Base-by-base conservation (phyloP, 306 rosid species). In the Prunus mira region DNA sequence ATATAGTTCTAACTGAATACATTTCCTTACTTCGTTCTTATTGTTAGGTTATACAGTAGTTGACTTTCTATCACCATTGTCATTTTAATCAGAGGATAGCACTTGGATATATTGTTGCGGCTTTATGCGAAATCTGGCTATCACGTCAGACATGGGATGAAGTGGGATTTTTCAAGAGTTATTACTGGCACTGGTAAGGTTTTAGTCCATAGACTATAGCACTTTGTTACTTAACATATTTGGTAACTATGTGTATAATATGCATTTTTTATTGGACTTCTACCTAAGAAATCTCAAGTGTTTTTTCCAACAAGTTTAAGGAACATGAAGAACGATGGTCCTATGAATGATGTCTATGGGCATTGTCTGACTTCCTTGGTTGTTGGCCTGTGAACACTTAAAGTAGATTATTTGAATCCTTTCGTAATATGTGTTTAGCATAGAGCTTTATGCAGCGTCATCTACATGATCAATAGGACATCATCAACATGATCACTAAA, bases 61-160 rank as follows among this genome's bases (percentile, higher is more conserved):
- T 65, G 5, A 72, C 72, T 75, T 71, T 81, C 28, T 51, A 34
- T 71, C 57, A 3, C 57, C 54, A 19, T 73, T 52, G 57, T 73
- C 77, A 65, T 67, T 14, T 65, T 75, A 22, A 70, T 85, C 89
- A 94, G 97, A 89, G 98, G 83, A 94, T 94, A 78, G 86, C 97
- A 71, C 76, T 90, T 72, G 98, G 97, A 76, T 94, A 91, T 73
- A 61, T 90, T 12, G 83, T 81, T 65, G 95, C 93, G 13, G 96
- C 95, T 83, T 76, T 91, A 55, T 91, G 97, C 18, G 93, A 94
- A 83, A 94, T 94, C 49, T 94, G 96, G 95, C 84, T 94, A 74
- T 82, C 96, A 43, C 56, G 72, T 73, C 57, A 77, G 2, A 84
- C 75, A 27, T 58, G 78, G 79, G 76, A 83, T 77, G 84, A 87